Evolutionary conservation across 2,329 filamentous ascomycete species (phyloP).

Genomic region (Ophiocordyceps unilateralis): DNA sequence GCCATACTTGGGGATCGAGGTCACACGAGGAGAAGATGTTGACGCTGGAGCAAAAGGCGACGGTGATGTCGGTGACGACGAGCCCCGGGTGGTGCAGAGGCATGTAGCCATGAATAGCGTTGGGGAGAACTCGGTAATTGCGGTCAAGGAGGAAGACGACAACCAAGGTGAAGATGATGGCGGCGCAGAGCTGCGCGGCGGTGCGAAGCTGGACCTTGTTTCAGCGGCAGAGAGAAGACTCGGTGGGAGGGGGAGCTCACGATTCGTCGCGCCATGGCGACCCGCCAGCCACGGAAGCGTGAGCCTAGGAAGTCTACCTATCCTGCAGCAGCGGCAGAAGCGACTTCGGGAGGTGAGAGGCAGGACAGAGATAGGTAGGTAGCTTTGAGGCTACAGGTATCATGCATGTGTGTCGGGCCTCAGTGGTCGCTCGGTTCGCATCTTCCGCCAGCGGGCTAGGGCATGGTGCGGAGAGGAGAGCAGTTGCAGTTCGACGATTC

Average conservation of each 20-base stretch:
- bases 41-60: slow-evolving; percentile 57
- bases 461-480: slow-evolving; percentile 1
- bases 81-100: slow-evolving; percentile 71
- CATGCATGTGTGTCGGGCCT: not conserved
- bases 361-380: too few species aligned
- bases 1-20: slow-evolving; percentile 56
- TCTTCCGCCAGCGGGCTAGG: slow-evolving; percentile 2
- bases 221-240: not conserved
- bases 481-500: too few species aligned
- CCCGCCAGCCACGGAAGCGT: not conserved
- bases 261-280: slow-evolving; percentile 19
- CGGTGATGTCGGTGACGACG: slow-evolving; percentile 70
- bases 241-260: slow-evolving; percentile 8
- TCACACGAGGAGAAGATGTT: slow-evolving; percentile 63
- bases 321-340: not conserved
- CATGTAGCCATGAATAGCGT: slow-evolving; percentile 71
- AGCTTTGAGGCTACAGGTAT: not conserved
- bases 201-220: slow-evolving; percentile 36
- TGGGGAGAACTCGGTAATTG: slow-evolving; percentile 73
- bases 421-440: not conserved
- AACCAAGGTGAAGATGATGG: slow-evolving; percentile 49
- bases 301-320: not conserved
- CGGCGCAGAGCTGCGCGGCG: slow-evolving; percentile 54
- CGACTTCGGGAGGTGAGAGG: not conserved
- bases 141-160: slow-evolving; percentile 72